Evolutionary conservation across 2,329 filamentous ascomycete genomes (phyloP).

Genomic region (Ophiocordyceps australis): DNA sequence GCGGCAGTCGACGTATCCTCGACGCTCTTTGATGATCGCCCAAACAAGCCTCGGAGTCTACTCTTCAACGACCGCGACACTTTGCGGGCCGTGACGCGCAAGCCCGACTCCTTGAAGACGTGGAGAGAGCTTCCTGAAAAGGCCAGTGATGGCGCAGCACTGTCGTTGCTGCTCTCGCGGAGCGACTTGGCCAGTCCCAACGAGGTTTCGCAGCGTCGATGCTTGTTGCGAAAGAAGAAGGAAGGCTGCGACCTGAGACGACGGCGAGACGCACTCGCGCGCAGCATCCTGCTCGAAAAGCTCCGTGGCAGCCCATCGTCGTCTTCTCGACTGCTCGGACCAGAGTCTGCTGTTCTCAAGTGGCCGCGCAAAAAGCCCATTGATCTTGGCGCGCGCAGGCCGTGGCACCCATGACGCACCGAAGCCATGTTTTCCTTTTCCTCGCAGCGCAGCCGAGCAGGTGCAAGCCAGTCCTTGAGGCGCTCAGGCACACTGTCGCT

Average conservation of each 20-base stretch:
- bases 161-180: conserved; percentile 23
- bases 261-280: conserved; percentile 14
- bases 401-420: conserved; percentile 1
- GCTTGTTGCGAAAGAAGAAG: conserved; percentile 21
- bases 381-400: conserved; percentile 30
- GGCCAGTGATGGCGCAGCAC: conserved; percentile 13
- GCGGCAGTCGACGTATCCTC: conserved; percentile 3
- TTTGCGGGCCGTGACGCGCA: conserved; percentile 37
- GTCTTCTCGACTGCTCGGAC: conserved; percentile 5
- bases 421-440: conserved; percentile 12
- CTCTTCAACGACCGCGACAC: conserved; percentile 43
- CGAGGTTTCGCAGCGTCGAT: conserved; percentile 13
- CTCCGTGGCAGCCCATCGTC: conserved; percentile 17
- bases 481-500: conserved; percentile 2
- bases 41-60: conserved; percentile 31
- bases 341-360: conserved; percentile 5
- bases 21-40: conserved; percentile 7
- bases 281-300: conserved; percentile 16
- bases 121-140: conserved; percentile 9
- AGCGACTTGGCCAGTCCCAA: conserved; percentile 28
- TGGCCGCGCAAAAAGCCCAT: conserved; percentile 30
- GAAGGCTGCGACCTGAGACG: conserved; percentile 22
- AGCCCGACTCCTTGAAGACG: conserved; percentile 9
- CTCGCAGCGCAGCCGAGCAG: conserved; percentile 2
- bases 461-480: conserved; percentile 2